Base-by-base conservation (phyloP, 148 eudicot genomes). In the Talinum fruticosum region DNA sequence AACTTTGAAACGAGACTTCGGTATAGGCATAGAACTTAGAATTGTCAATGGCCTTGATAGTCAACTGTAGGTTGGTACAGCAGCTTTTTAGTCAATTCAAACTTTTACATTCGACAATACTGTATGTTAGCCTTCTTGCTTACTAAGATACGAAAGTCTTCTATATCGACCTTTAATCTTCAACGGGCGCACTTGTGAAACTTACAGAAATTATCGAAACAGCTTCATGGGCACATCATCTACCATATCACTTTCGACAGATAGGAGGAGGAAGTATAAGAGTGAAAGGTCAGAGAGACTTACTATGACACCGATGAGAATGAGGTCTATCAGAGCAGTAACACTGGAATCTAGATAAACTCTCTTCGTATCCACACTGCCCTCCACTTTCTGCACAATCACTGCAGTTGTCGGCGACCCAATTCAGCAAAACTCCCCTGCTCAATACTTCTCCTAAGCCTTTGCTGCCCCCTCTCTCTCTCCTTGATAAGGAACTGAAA, bases 291-390 rank as follows among this genome's bases (percentile, higher is more conserved):
- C 10, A 34, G 54, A 69, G 5, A 30, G 19, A 76, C 85, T 71
- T 76, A 79, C 82, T 66, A 6, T 38, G 74, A 79, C 82, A 83
- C 6, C 2, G 53, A 76, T 26, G 33, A 80, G 81, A 61, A 80
- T 86, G 88, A 75, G 84, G 80, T 73, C 88, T 71, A 70, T 88
- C 88, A 66, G 77, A 59, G 76, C 91, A 90, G 53, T 65, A 88
- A 69, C 93, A 90, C 69, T 2, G 16, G 65, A 88, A 90, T 1
- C 36, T 66, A 49, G 0, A 57, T n/a, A 2, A 12, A 12, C 0
- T 10, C 16, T 10, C 61, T 71, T 85, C 69, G 66, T 69, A 79
- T 12, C 93, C 91, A 76, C 93, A 90, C 68, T 73, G 77, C 26
- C 93, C 93, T 1, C 88, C 87, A 62, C 85, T 80, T 0, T 0